Base-by-base conservation (phyloP, 257 asterid genomes). In the Solanum bulbocastanum region DNA sequence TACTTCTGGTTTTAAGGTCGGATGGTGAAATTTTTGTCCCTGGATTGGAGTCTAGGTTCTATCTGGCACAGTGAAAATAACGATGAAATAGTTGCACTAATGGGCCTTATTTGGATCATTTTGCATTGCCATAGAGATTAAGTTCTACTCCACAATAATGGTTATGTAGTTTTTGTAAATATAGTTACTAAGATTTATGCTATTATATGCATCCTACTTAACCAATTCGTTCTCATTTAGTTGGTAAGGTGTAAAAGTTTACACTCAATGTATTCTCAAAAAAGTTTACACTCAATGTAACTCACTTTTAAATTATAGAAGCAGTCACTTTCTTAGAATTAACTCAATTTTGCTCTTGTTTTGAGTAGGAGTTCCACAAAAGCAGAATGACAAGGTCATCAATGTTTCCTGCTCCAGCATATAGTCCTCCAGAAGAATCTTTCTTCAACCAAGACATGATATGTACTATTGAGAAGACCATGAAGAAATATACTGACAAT, bases 401-500 rank as follows among this genome's bases (percentile, higher is more conserved):
- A 69, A 92, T 89, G 90, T 92, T 93, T 87, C 95, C 98, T 15
- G 88, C 94, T 62, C 86, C 93, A 33, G 88, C 95, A 90, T 93
- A 93, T 74, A 89, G 92, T 87, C 96, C 96, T 18, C 98, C 98
- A 18, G 98, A 95, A 89, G 98, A 93, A 90, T 91, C 98, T 89
- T 91, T 96, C 25, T 92, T 88, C 83, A 93, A 93, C 87, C 98
- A 95, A 90, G 97, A 92, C 84, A 93, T 96, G 90, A 87, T 92
- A 69, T 85, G 91, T 27, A 88, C 94, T 83, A 95, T 97, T 58
- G 99, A 97, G 86, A 91, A 83, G 91, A 92, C 93, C 87, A 90
- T 96, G 98, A 96, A 96, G 93, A 96, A 97, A 92, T 87, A 97
- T 90, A 85, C 98, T 0, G 99, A 96, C 93, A 95, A 96, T 89